phyloP scores from a whole-genome alignment of 148 eudicot genomes.

The Chenopodium album region DNA sequence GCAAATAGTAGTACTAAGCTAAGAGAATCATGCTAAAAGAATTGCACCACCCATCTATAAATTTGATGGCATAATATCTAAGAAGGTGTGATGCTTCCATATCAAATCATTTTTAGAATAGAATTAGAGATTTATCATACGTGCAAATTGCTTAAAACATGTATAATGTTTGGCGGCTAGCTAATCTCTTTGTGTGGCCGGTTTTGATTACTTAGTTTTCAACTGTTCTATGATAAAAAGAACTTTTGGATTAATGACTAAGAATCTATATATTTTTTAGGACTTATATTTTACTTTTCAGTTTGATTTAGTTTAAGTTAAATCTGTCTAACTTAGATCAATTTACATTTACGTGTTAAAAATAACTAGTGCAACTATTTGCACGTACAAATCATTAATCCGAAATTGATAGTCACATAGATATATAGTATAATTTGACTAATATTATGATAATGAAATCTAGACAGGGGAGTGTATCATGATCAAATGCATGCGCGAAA shows the following conservation, averaged over 20 bases:
- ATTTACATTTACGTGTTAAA: no score
- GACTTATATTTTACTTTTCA: no score
- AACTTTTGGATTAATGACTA: background rate
- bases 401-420: no score
- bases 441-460: no score
- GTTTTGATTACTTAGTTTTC: background rate
- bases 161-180: background rate
- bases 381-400: no score
- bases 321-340: no score
- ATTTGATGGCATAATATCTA: constrained; percentile 1
- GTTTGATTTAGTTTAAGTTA: no score
- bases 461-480: no score
- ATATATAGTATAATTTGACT: no score
- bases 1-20: no score
- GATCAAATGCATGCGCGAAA: background rate
- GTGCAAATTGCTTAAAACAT: constrained; percentile 4
- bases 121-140: background rate
- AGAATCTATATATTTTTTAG: no score
- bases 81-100: constrained; percentile 3
- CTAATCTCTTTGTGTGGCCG: background rate
- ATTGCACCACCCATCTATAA: background rate
- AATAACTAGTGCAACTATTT: no score
- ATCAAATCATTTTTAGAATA: background rate
- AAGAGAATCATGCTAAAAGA: constrained; percentile 7
- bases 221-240: background rate